Evolutionary conservation across 1,284 basidiomycete genomes (phyloP), one percentile per base, ranked within the genome.

Genomic region (Cystobasidiaceae sp.): DNA sequence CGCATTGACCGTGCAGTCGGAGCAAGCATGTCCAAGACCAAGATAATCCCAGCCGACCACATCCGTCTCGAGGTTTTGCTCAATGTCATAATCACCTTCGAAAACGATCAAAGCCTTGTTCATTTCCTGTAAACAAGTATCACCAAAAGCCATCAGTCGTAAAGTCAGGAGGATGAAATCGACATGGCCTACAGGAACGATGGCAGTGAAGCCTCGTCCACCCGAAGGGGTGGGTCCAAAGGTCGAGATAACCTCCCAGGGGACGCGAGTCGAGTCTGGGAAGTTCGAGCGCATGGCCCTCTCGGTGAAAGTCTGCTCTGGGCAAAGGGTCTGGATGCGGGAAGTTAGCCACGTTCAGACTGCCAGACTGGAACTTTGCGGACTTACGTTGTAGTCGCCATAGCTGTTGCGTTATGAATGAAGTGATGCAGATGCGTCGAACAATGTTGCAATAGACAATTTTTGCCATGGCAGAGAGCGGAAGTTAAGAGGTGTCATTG

Each of bases 251-350:
- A 67, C 48, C 28, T 32, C 44, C 61, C 62, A 65, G 19, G 62
- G 62, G 4, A 17, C 33, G 11, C 49, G 50, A 15, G 49, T 62
- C 9, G 46, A 50, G 21, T 59, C 25, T 0, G 67, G 67, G 63
- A 68, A 68, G 50, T 68, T 68, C 11, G 34, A 52, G 32, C 44
- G 15, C 51, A 44, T 60, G 7, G 58, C 37, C 19, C 17, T 33
- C 33, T 66, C 49, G 17, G 67, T 68, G 56, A 68, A 68, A 17
- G 67, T 68, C 49, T 68, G 56, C n/a, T 48, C 41, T 19, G 67
- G 67, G 45, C 67, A 68, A 13, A 55, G 23, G 7, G 54, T 44
- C 54, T 56, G 15, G 3, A 43, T n/a, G n/a, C 33, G n/a, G 21
- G 7, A 21, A 56, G n/a, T n/a, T n/a, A n/a, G n/a, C 6, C 8